Evolutionary conservation across 495 filamentous ascomycete species (phyloP), one percentile per base, ranked within the genome.

Genomic region (Trichoderma reesei): DNA sequence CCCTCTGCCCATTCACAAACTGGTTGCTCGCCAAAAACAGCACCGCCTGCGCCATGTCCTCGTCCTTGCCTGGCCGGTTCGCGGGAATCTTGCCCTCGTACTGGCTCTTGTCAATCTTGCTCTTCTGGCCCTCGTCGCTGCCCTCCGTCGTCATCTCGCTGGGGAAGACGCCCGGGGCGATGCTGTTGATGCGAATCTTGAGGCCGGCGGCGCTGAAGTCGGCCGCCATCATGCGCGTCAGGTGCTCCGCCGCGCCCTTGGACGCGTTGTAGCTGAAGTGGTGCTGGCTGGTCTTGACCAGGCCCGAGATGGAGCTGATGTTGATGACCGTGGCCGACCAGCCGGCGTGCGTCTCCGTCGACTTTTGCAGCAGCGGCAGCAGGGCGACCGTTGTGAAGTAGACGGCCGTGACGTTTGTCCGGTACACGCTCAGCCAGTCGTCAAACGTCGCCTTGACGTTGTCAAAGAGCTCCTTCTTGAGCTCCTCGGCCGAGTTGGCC

Each of bases 211-310:
- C 68, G 46, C 71, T 68, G 8, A 78, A 61, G 68, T 80, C 78
- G 31, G 61, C 68, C 1, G 76, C 75, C 64, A 80, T 64, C 69
- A 78, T 75, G 48, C 86, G 80, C 63, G 82, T 85, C 63, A 94
- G 69, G 68, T 94, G 90, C 65, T 87, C 79, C 60, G 91, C 70
- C 1, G 89, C 90, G 1, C 86, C 90, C 77, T 94, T 94, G 69
- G 77, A 84, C 10, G 83, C 82, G 67, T 83, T 86, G 72, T 93
- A 94, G 18, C 84, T 83, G 73, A 90, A 93, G 31, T 90, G 92
- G 70, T 89, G 85, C 67, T 92, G 78, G 9, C 83, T 76, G 61
- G 83, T 81, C 14, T 89, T 85, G 33, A 83, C 75, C 26, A 90
- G 71, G 0, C 88, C 90, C 69, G 68, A 68, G 41, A 78, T 72